A percentile compares a stretch with the other conserved stretches of the same genome.
These are phyloP conservation scores for Fragosphaeria purpurea DNA, from an alignment of 2,329 filamentous ascomycete genomes.

Conservation along the genomic window DNA sequence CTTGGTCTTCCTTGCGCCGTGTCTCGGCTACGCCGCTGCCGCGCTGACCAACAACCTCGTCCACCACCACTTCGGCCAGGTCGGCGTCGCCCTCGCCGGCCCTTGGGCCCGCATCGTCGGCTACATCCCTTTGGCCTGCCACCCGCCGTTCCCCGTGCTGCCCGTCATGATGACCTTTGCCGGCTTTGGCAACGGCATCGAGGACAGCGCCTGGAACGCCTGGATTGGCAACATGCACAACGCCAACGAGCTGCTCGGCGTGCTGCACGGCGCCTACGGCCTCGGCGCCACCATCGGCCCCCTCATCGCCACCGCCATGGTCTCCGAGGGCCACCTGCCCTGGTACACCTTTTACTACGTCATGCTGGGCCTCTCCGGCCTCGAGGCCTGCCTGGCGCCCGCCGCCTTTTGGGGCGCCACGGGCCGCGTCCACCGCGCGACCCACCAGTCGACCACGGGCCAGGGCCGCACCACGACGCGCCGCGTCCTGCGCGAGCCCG, in stretches of 20 bases:
- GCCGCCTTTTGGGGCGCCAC: slow-evolving; percentile 55
- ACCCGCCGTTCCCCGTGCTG: slow-evolving; percentile 60
- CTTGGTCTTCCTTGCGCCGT: slow-evolving; percentile 56
- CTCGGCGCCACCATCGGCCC: slow-evolving; percentile 60
- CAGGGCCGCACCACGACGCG: slow-evolving; percentile 35
- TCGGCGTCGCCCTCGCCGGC: slow-evolving; percentile 58
- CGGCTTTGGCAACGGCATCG: slow-evolving; percentile 62
- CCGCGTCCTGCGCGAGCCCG: slow-evolving; percentile 34
- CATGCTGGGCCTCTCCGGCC: slow-evolving; percentile 49
- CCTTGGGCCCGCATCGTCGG: slow-evolving; percentile 53
- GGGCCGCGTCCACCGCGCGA: slow-evolving; percentile 43
- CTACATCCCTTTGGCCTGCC: slow-evolving; percentile 54
- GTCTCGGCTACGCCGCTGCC: slow-evolving; percentile 53
- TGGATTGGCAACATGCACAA: slow-evolving; percentile 62
- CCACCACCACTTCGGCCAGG: slow-evolving; percentile 56
- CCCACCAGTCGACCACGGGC: slow-evolving; percentile 18
- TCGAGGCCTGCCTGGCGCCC: slow-evolving; percentile 44
- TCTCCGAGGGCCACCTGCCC: slow-evolving; percentile 47
- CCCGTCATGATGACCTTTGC: slow-evolving; percentile 55
- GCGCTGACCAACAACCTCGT: slow-evolving; percentile 55
- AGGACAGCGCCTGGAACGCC: slow-evolving; percentile 50
- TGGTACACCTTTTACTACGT: slow-evolving; percentile 74
- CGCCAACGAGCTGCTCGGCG: slow-evolving; percentile 62
- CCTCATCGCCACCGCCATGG: slow-evolving; percentile 62
- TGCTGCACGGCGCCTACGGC: slow-evolving; percentile 64